phyloP scores from a whole-genome alignment of 139 green algal species.

The Chlamydomonas asymmetrica region DNA sequence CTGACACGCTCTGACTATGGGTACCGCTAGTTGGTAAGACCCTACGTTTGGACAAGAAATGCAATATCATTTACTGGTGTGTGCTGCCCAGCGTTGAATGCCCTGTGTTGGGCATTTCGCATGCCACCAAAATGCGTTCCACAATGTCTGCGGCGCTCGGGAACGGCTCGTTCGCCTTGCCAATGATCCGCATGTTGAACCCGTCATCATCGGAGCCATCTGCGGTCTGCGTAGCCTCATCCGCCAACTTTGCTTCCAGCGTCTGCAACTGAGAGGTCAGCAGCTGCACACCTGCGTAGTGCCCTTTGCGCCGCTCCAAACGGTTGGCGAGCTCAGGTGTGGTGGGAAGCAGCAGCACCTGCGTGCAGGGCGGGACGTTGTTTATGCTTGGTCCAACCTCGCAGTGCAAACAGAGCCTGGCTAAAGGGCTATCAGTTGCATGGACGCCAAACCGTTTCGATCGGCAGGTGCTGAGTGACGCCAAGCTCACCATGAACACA shows the following conservation, averaged over 20 bases:
- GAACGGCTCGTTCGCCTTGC: neutral
- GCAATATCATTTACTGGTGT: neutral
- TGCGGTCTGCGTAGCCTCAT: no score
- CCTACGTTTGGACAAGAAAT: neutral
- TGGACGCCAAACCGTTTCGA: neutral
- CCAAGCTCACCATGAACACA: neutral
- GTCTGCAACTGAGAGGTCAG: conserved; percentile 9
- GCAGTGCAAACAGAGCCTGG: neutral
- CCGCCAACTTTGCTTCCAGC: no score
- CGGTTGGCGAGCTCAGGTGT: neutral
- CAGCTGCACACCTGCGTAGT: neutral
- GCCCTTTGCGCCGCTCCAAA: neutral
- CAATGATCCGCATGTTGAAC: neutral
- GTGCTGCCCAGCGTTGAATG: neutral
- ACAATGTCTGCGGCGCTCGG: neutral
- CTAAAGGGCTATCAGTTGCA: neutral
- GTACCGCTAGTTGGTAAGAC: neutral
- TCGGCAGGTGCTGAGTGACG: neutral
- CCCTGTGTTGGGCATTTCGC: neutral
- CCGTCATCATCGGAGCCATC: neutral
- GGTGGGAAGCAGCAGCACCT: neutral
- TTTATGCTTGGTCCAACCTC: no score
- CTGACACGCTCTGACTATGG: neutral
- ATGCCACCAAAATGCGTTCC: neutral
- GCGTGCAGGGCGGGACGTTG: no score